These are phyloP conservation scores for Rhizopogon sp. DNA, from an alignment of 768 basidiomycete species.

Conservation along the genomic window DNA sequence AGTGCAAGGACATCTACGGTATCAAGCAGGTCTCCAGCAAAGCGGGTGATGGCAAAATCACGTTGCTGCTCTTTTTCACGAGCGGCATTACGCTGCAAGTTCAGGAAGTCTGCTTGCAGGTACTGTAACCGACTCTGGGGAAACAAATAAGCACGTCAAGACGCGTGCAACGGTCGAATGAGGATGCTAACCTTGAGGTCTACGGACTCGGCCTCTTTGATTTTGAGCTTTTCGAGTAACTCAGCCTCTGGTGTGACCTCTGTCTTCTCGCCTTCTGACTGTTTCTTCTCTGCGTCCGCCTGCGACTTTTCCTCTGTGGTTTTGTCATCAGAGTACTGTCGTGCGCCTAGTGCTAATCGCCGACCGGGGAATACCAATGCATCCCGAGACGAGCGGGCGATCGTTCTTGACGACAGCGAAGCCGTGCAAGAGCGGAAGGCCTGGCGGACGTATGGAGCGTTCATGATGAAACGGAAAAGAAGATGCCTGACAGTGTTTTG, in stretches of 20 bases:
- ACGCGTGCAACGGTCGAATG: background rate
- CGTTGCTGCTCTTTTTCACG: conserved; percentile 90
- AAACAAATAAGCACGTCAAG: conserved; percentile 8
- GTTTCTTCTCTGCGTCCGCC: conserved; percentile 10
- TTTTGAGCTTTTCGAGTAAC: conserved; percentile 56
- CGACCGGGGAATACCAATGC: conserved; percentile 22
- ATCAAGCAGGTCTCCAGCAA: conserved; percentile 85
- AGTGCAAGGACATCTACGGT: conserved; percentile 87
- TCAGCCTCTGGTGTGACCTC: conserved; percentile 32
- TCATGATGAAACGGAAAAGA: conserved; percentile 34
- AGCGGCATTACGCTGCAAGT: conserved; percentile 87
- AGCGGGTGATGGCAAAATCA: conserved; percentile 89
- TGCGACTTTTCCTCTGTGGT: conserved; percentile 25
- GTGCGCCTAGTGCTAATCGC: conserved; percentile 20
- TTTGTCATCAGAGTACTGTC: conserved; percentile 59
- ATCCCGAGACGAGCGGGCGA: conserved; percentile 34
- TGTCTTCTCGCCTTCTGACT: conserved; percentile 14
- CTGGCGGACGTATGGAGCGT: conserved; percentile 44
- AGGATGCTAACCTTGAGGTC: conserved; percentile 70
- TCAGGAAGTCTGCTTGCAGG: conserved; percentile 92
- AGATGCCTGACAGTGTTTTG: background rate
- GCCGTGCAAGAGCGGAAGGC: conserved; percentile 56
- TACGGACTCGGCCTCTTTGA: conserved; percentile 75
- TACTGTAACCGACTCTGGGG: conserved; percentile 82
- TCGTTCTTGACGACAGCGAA: conserved; percentile 45